phyloP scores from a whole-genome alignment of 495 filamentous ascomycete genomes.

The Xylaria nigripes region DNA sequence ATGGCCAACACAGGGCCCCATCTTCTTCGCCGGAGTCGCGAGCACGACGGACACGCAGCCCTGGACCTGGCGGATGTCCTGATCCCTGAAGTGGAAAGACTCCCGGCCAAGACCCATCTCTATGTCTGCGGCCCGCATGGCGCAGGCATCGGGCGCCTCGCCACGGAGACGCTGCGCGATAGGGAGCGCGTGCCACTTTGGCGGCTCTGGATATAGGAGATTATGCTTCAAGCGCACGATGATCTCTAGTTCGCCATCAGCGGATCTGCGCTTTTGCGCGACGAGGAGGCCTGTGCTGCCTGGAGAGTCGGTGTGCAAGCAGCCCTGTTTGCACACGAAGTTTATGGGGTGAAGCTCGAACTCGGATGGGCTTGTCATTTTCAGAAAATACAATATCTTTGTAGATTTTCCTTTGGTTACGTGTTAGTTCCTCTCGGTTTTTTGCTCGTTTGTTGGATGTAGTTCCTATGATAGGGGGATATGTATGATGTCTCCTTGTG shows the following conservation, averaged over 20 bases:
- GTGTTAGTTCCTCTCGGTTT: background rate
- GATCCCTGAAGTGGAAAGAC: background rate
- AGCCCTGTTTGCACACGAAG: background rate
- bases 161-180: background rate
- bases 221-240: background rate
- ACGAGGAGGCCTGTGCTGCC: background rate
- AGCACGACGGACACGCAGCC: conserved; percentile 1
- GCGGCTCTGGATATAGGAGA: background rate
- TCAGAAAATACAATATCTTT: background rate
- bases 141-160: background rate
- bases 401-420: no score
- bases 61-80: conserved; percentile 15
- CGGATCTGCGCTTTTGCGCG: background rate
- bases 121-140: background rate
- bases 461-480: background rate
- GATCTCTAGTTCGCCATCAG: background rate
- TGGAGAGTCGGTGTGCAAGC: background rate
- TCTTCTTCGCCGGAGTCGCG: background rate
- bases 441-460: background rate
- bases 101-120: background rate
- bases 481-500: background rate
- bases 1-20: background rate
- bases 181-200: background rate
- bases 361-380: background rate
- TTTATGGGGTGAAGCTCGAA: background rate